Percentiles rank a stretch among this genome's conserved stretches.
Conservation (phyloP, 2,329 filamentous ascomycete species). For the Meredithiella fracta region DNA sequence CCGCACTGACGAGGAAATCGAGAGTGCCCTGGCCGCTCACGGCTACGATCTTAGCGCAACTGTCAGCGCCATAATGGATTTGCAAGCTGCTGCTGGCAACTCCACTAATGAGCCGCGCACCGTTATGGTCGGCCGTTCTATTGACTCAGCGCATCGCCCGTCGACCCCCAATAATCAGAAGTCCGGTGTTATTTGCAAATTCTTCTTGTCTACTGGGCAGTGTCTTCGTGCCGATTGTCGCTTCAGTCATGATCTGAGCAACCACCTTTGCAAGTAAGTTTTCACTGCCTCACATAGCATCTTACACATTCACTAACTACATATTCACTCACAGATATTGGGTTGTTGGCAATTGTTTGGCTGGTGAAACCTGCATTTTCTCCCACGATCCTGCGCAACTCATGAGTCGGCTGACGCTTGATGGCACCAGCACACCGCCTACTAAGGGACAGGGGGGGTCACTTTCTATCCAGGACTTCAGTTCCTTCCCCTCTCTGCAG, state of each 20-base stretch:
- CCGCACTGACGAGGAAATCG: conserved; percentile 84
- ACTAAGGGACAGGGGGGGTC: conserved; percentile 39
- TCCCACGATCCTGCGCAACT: conserved; percentile 86
- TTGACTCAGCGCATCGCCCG: conserved; percentile 58
- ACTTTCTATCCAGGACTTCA: conserved; percentile 69
- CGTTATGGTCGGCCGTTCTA: conserved; percentile 77
- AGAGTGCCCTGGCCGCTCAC: conserved; percentile 72
- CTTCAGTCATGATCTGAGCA: conserved; percentile 91
- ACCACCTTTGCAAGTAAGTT: conserved; percentile 92
- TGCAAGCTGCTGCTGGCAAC: conserved; percentile 26
- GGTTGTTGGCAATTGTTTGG: conserved; percentile 88
- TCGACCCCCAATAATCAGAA: conserved; percentile 63
- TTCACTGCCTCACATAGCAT: background rate
- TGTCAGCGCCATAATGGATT: conserved; percentile 72
- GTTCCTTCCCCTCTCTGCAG: conserved; percentile 65
- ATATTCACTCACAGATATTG: conserved; percentile 50
- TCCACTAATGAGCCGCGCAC: conserved; percentile 41
- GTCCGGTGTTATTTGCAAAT: conserved; percentile 87
- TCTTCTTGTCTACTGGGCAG: conserved; percentile 88
- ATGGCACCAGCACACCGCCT: conserved; percentile 47
- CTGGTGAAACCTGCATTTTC: conserved; percentile 87
- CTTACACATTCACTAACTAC: background rate
- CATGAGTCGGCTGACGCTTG: conserved; percentile 63
- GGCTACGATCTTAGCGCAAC: conserved; percentile 89
- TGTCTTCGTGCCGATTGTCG: conserved; percentile 90